Base-by-base conservation (phyloP, 2,329 filamentous ascomycete genomes). In the Alternaria gansuensis region DNA sequence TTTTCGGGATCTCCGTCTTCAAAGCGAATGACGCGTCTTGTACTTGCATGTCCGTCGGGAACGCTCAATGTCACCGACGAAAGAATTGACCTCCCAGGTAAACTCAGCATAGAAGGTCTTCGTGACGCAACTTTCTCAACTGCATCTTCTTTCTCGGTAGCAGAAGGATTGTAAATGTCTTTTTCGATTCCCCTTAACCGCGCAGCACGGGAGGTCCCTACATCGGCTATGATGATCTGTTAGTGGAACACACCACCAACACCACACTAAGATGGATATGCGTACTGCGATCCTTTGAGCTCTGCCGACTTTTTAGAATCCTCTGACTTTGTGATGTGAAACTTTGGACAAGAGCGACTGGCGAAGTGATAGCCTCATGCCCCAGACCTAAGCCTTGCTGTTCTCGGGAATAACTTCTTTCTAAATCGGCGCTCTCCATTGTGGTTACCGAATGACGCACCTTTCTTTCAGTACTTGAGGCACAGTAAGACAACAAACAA, bases 1-100 rank as follows among this genome's bases (percentile, higher is more conserved):
- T 80, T 76, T 0, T 73, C 72, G 13, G 74, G 75, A 60, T 82
- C 80, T 23, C 72, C 73, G 33, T 75, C 69, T 26, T 65, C 68
- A 59, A 82, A 82, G 2, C 73, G 70, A 5, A 82, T 69, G 23
- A 79, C 68, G 5, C 61, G 75, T 51, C 65, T 71, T 7, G 57
- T 36, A 21, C 26, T 49, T 28, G 54, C 8, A 21, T 56, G 51
- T 41, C 28, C 26, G 17, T 55, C 51, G 17, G 55, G 40, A 13
- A 31, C 23, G 29, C 45, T 51, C 11, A 57, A 60, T 8, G 26
- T 48, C 31, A 50, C 49, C 8, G 63, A 67, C 8, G 23, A 59
- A 6, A 61, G 66, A 29, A 49, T 54, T 8, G 66, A 28, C 26
- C 64, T 60, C 21, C 62, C 63, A 4, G 37, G 50, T 11, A 48